phyloP scores from a whole-genome alignment of 2,329 filamentous ascomycete genomes.

The Penicillium sp. region DNA sequence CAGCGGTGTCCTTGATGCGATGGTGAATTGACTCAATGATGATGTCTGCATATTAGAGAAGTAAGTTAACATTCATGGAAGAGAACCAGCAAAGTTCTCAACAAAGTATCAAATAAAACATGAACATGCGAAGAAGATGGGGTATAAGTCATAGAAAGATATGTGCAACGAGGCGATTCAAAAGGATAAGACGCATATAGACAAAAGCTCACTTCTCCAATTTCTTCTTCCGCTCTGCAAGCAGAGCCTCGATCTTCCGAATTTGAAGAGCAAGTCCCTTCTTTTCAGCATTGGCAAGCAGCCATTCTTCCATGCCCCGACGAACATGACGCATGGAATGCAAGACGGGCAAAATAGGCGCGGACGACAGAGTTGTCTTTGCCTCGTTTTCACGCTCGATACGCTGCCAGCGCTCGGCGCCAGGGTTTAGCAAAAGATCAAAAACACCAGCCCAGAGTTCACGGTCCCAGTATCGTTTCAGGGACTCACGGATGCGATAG shows the following conservation, averaged over 20 bases:
- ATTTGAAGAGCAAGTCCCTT: constrained; percentile 62
- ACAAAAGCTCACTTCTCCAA: constrained; percentile 29
- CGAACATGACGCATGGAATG: constrained; percentile 67
- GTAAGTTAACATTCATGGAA: background rate
- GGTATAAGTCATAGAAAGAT: constrained; percentile 9
- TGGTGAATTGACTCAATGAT: background rate
- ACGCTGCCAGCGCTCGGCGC: constrained; percentile 56
- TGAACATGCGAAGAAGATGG: constrained; percentile 1
- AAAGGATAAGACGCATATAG: background rate
- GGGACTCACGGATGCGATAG: constrained; percentile 75
- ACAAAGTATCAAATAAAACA: background rate
- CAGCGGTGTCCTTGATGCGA: background rate
- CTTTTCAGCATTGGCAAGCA: constrained; percentile 77
- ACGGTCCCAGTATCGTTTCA: constrained; percentile 96
- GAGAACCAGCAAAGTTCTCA: background rate
- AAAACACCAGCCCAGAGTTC: constrained; percentile 86
- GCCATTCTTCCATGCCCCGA: constrained; percentile 79
- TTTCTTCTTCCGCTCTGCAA: constrained; percentile 56
- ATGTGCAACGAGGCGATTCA: background rate
- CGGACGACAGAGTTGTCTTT: background rate
- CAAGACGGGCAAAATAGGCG: constrained; percentile 66
- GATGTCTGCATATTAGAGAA: background rate
- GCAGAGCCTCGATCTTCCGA: constrained; percentile 64
- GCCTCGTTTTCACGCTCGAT: constrained; percentile 50
- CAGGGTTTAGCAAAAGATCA: constrained; percentile 80